A percentile compares a stretch with the other conserved stretches of the same genome.
phyloP scores from a whole-genome alignment of 2,329 filamentous ascomycete genomes.

The Cladophialophora bantiana region DNA sequence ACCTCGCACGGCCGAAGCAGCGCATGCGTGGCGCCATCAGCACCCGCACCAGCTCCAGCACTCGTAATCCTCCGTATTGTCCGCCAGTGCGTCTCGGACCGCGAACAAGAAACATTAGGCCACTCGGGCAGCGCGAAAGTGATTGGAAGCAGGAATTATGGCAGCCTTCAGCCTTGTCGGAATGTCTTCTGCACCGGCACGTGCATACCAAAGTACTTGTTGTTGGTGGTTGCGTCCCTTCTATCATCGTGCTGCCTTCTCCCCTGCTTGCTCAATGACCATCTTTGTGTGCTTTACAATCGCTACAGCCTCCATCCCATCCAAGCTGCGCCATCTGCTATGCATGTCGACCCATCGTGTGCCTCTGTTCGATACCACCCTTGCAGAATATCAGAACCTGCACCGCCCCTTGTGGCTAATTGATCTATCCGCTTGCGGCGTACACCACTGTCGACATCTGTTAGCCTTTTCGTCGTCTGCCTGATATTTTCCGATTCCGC shows the following conservation, averaged over 20 bases:
- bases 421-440: conserved; percentile 28
- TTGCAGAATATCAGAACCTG: neutral
- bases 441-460: conserved; percentile 32
- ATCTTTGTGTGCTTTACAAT: conserved; percentile 4
- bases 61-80: conserved; percentile 3
- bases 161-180: conserved; percentile 24
- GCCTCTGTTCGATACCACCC: conserved; percentile 5
- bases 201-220: neutral
- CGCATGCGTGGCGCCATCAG: conserved; percentile 19
- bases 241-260: neutral
- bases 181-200: neutral
- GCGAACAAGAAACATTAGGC: conserved; percentile 4
- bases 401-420: neutral
- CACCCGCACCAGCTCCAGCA: conserved; percentile 8
- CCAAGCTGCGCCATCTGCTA: conserved; percentile 22
- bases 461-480: conserved; percentile 16
- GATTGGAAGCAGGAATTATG: conserved; percentile 5
- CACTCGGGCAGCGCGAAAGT: conserved; percentile 15
- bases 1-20: neutral
- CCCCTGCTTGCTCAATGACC: neutral
- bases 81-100: conserved; percentile 2
- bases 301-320: conserved; percentile 4
- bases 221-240: neutral
- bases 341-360: conserved; percentile 16
- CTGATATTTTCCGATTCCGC: conserved; percentile 7